Percentiles rank a stretch among this genome's conserved stretches.
These are phyloP conservation scores for Quaeritorhiza haematococci DNA, from an alignment of 371 early-diverging fungal species.

Conservation along the genomic window DNA sequence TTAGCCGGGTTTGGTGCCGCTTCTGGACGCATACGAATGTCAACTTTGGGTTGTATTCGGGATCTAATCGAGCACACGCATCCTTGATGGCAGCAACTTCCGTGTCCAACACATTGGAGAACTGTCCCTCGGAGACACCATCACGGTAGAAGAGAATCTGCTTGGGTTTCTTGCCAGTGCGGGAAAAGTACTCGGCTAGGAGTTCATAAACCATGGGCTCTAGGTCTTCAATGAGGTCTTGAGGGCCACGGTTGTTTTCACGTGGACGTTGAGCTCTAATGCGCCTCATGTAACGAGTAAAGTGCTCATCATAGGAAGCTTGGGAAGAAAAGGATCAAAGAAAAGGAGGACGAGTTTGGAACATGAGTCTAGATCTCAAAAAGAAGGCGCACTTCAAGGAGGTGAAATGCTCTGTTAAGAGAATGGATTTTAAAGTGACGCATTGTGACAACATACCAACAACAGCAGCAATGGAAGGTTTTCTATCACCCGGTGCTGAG, in stretches of 20 bases:
- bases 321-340: too few species aligned
- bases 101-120: conserved; percentile 23
- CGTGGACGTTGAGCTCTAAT: conserved; percentile 37
- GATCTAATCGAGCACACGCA: too few species aligned
- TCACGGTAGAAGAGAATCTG: conserved; percentile 35
- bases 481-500: conserved; percentile 32
- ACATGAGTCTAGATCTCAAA: too few species aligned
- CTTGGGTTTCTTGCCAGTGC: conserved; percentile 12
- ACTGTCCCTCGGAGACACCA: conserved; percentile 40
- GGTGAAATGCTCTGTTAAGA: too few species aligned
- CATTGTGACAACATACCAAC: conserved; percentile 31
- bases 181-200: background rate
- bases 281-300: conserved; percentile 24
- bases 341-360: too few species aligned
- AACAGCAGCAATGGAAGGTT: conserved; percentile 37
- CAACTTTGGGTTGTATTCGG: conserved; percentile 16
- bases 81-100: conserved; percentile 23
- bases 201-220: conserved; percentile 12
- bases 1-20: conserved; percentile 36
- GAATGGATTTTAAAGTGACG: too few species aligned
- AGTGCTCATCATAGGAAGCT: too few species aligned
- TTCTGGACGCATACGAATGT: conserved; percentile 37
- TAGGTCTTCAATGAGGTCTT: conserved; percentile 81
- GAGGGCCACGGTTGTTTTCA: conserved; percentile 58
- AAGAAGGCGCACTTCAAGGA: too few species aligned